phyloP scores from a whole-genome alignment of 225 moss, liverwort and hornwort species.

The Rhytidiadelphus loreus region DNA sequence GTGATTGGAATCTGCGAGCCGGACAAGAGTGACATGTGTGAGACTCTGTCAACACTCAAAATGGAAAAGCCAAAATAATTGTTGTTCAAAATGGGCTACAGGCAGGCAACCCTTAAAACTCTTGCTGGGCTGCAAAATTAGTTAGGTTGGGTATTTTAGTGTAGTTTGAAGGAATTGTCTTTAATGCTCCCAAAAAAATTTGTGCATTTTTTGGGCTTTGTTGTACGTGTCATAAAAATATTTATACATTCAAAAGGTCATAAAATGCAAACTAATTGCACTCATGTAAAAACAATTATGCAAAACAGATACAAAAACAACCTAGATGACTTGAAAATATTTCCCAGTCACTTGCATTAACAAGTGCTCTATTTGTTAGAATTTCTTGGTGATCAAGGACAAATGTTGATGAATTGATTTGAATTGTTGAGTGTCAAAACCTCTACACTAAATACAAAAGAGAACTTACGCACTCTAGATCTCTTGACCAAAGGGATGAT shows the following conservation, averaged over 20 bases:
- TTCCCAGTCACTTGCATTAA: background rate
- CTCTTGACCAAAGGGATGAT: background rate
- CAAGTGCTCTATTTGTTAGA: background rate
- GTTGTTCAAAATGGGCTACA: too few relatives aligned
- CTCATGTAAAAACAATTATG: accelerated
- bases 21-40: too few relatives aligned
- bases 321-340: background rate
- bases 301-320: background rate
- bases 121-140: too few relatives aligned
- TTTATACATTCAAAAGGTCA: background rate
- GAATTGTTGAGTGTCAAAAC: background rate
- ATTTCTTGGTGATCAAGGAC: background rate
- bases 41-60: too few relatives aligned
- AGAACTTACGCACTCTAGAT: accelerated
- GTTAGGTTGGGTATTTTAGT: background rate
- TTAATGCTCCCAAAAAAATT: too few relatives aligned
- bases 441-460: background rate
- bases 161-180: background rate
- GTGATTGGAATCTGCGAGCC: background rate
- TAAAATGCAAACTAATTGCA: background rate
- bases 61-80: too few relatives aligned
- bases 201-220: background rate
- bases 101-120: too few relatives aligned
- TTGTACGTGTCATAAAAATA: background rate
- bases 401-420: background rate